Base-by-base conservation (phyloP, 1,284 basidiomycete species). In the Trametes pubescens region DNA sequence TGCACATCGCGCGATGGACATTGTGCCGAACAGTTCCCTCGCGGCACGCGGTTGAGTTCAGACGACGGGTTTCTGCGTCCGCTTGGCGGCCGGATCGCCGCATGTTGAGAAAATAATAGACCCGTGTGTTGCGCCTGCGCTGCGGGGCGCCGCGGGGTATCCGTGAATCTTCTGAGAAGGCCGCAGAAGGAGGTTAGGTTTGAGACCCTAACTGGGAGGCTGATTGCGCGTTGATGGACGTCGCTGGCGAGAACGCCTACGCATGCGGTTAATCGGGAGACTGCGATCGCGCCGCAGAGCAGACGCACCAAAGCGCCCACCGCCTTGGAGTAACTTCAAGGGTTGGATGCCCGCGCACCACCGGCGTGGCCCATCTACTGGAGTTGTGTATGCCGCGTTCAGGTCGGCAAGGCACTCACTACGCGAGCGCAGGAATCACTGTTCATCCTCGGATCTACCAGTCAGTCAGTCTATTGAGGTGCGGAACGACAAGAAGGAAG, bases 391-490 rank as follows among this genome's bases (percentile, higher is more conserved):
- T 14, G 47, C 37, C 47, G n/a, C 37, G 18, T 35, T 8, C 44
- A 54, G 52, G 52, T 7, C 52, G 48, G 40, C 21, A 8, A 37
- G n/a, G 21, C 18, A 37, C 32, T 26, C 40, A n/a, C 29, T 32
- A 32, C 29, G 29, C 44, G 55, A 32, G 4, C 62, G 62, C 48
- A 64, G 55, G 62, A 64, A 59, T 38, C 35, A 13, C 57, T 64
- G 57, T 43, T 51, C 22, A 55, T 49, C 62, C 46, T 64, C 62
- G 62, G 62, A 64, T 55, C 46, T 53, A 21, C 26, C 43, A 46
- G 38, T 38, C 51, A 29, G 16, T 18, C 18, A 29, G 29, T 21
- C 53, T 16, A 63, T 64, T 55, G 51, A 62, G 37, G 49, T 51
- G 34, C 57, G 46, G 53, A 32, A 29, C 38, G 35, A 51, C 7